Evolutionary conservation across 495 filamentous ascomycete species (phyloP).

Genomic region (Podospora anserina): DNA sequence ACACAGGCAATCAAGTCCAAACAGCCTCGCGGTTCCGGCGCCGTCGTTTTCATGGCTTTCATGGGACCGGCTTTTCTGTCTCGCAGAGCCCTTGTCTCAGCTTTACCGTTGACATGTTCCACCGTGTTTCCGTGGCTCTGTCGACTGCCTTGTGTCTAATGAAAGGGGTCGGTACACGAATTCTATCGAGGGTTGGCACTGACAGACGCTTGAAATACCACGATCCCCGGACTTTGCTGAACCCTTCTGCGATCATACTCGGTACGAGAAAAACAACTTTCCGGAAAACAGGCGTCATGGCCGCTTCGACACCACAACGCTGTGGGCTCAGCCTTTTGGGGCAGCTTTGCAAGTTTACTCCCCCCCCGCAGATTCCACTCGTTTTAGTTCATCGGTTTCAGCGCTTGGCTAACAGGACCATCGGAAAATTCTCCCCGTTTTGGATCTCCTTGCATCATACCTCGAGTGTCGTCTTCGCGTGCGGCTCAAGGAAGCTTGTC

Average conservation of each 20-base stretch:
- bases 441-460: not conserved
- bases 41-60: not conserved
- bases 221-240: slow-evolving; percentile 8
- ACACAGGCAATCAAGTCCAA: not conserved
- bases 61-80: not conserved
- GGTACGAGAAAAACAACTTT: not conserved
- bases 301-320: not conserved
- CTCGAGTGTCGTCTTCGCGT: not conserved
- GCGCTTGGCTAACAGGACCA: not conserved
- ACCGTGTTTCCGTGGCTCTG: slow-evolving; percentile 22
- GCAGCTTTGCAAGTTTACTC: not conserved
- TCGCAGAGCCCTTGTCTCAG: slow-evolving; percentile 12
- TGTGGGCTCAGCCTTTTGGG: not conserved
- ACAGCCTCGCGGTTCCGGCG: slow-evolving; percentile 3
- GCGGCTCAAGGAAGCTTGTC: not conserved
- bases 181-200: not conserved
- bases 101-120: slow-evolving; percentile 25
- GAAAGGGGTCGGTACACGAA: slow-evolving; percentile 9
- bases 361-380: not conserved
- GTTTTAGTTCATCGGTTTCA: slow-evolving; percentile 1
- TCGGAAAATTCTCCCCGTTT: not conserved
- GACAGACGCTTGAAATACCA: not conserved
- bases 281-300: not conserved
- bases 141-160: not conserved
- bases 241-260: not conserved